phyloP scores from a whole-genome alignment of 176 grass and related monocot genomes.

The Guadua angustifolia region DNA sequence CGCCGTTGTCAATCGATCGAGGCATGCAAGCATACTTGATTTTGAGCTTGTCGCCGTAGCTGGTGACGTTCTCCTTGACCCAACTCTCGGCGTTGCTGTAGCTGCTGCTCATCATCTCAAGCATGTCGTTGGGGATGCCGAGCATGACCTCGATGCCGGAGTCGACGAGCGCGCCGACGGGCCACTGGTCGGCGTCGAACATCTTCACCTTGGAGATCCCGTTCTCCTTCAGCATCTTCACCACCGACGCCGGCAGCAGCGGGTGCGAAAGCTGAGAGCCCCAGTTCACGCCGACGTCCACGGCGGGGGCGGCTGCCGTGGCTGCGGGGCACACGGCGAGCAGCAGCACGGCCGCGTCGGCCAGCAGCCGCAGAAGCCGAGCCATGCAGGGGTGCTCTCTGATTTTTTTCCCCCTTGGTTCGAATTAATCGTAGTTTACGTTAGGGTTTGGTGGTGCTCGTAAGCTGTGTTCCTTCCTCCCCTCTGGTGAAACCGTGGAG shows the following conservation, averaged over 20 bases:
- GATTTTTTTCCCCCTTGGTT: too few relatives aligned
- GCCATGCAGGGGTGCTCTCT: constrained; percentile 37
- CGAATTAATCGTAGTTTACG: too few relatives aligned
- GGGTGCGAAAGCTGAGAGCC: constrained; percentile 75
- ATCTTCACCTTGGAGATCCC: constrained; percentile 68
- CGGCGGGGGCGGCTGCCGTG: neutral
- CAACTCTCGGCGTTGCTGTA: constrained; percentile 63
- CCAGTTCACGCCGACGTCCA: constrained; percentile 77
- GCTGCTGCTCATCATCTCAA: constrained; percentile 64
- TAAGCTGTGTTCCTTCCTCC: neutral
- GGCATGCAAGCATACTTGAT: constrained; percentile 50
- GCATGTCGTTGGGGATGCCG: constrained; percentile 75
- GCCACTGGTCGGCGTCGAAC: constrained; percentile 77
- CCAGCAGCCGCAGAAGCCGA: constrained; percentile 40
- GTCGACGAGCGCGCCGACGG: constrained; percentile 59
- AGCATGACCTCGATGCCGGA: constrained; percentile 82
- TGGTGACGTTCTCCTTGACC: constrained; percentile 78
- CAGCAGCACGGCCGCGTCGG: constrained; percentile 40
- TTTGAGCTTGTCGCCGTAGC: constrained; percentile 59
- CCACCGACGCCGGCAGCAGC: constrained; percentile 47
- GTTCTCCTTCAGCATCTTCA: constrained; percentile 78
- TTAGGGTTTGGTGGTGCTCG: constrained; percentile 5
- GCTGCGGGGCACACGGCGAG: neutral
- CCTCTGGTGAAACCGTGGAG: neutral
- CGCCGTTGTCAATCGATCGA: too few relatives aligned